Conservation (phyloP, 768 basidiomycete species). For the Kwoniella sp. region DNA sequence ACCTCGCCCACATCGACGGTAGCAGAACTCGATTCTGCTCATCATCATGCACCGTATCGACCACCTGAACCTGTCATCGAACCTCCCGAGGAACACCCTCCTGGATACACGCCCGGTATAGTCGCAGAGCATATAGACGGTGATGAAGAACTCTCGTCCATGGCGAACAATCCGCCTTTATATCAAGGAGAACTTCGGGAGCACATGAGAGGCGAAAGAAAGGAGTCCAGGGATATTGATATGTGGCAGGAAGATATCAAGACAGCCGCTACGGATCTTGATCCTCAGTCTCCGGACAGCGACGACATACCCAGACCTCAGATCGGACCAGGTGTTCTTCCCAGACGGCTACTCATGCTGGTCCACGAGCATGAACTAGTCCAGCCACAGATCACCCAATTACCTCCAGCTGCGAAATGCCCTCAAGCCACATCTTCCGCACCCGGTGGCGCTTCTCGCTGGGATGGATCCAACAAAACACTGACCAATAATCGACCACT, state of each 20-base stretch:
- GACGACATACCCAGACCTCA: constrained; percentile 30
- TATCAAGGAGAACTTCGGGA: neutral
- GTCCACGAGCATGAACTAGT: constrained; percentile 43
- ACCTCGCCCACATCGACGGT: neutral
- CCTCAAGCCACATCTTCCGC: constrained; percentile 15
- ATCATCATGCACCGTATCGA: constrained; percentile 42
- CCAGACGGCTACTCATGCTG: constrained; percentile 30
- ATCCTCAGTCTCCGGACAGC: constrained; percentile 1
- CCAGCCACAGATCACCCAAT: constrained; percentile 32
- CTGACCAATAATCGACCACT: constrained; percentile 6
- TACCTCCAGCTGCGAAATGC: constrained; percentile 22
- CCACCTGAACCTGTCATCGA: constrained; percentile 47
- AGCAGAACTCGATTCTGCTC: constrained; percentile 24
- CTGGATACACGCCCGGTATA: constrained; percentile 41
- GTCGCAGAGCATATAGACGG: constrained; percentile 35
- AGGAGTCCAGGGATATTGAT: constrained; percentile 6
- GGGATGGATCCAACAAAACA: constrained; percentile 9
- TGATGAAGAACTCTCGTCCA: constrained; percentile 27
- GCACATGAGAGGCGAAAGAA: neutral
- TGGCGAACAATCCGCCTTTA: constrained; percentile 1
- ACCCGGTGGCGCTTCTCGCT: neutral
- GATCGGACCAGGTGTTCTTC: constrained; percentile 42
- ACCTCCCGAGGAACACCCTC: constrained; percentile 40
- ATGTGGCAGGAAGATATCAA: constrained; percentile 28
- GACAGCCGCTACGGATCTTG: constrained; percentile 22